Evolutionary conservation across 805 yeast species (phyloP), one percentile per base, ranked within the genome.

Genomic region (Wickerhamomyces bisporus): DNA sequence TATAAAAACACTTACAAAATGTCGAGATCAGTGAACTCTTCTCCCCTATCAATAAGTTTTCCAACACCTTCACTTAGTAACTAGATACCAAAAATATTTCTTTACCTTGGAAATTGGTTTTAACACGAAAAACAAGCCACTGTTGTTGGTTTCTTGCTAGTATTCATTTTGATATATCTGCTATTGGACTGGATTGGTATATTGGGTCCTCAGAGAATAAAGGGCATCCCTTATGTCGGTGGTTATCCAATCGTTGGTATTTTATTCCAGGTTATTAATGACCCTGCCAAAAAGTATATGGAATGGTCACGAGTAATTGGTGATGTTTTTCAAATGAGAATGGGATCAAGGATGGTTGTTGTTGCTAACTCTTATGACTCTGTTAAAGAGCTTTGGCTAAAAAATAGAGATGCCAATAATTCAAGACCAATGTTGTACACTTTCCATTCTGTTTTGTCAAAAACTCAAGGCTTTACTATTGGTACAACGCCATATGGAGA

Each of bases 381-480:
- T 6, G 76, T 79, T 1, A 55, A 59, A 27, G 62, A 62, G 18
- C 58, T 84, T 3, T 81, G 85, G 84, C 55, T 71, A 20, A 57
- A 57, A 21, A 65, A 67, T 45, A 61, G 77, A 7, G 54, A 64
- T 25, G 73, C 79, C 3, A 75, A 74, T 42, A 79, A 76, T 48
- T 83, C 91, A 2, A 62, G 94, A 30, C 93, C 93, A 0, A 58
- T 68, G 16, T 64, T 73, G 38, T 75, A 74, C 55, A 81, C 88
- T 1, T 84, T 85, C 59, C 93, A 85, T 58, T 62, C 67, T 15
- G 66, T 82, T 3, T 64, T 82, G 30, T 70, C 82, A 0, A 58
- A 65, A 18, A 66, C 74, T 0, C 77, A 71, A 38, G 77, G 81
- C 0, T 75, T 69, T 46, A 80, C 86, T 0, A 65, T 80, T 14